phyloP scores from a whole-genome alignment of 768 basidiomycete species.

The Boletus rubescentipes region DNA sequence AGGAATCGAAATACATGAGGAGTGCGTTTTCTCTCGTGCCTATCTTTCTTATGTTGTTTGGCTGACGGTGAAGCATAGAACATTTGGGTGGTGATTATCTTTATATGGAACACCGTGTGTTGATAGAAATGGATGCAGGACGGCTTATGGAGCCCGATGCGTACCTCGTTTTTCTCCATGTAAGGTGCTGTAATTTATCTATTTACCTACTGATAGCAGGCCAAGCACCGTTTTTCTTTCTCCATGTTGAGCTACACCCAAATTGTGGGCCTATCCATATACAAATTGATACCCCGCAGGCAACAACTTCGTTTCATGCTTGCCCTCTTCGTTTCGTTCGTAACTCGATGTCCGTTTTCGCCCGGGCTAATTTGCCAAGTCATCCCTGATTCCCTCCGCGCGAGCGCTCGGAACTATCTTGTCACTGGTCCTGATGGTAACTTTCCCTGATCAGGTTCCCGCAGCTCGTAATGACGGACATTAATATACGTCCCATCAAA shows the following conservation, averaged over 20 bases:
- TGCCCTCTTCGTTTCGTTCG: background rate
- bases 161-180: background rate
- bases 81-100: conserved; percentile 30
- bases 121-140: background rate
- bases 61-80: conserved; percentile 19
- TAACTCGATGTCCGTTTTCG: conserved; percentile 4
- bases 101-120: background rate
- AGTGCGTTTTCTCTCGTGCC: conserved; percentile 28
- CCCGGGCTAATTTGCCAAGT: too few species aligned
- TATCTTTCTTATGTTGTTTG: background rate
- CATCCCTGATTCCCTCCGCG: background rate
- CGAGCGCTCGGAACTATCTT: background rate
- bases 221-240: background rate
- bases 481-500: background rate
- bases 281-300: too few species aligned
- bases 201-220: background rate
- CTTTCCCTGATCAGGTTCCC: background rate
- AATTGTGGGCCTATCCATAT: background rate
- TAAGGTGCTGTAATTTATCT: background rate
- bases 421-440: background rate
- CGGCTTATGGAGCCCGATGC: background rate
- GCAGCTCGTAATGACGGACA: background rate
- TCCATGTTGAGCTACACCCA: background rate
- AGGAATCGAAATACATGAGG: conserved; percentile 42
- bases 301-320: background rate